These are phyloP conservation scores for Dendrobium chrysotoxum DNA, from an alignment of 106 monocot species.

Conservation along the genomic window DNA sequence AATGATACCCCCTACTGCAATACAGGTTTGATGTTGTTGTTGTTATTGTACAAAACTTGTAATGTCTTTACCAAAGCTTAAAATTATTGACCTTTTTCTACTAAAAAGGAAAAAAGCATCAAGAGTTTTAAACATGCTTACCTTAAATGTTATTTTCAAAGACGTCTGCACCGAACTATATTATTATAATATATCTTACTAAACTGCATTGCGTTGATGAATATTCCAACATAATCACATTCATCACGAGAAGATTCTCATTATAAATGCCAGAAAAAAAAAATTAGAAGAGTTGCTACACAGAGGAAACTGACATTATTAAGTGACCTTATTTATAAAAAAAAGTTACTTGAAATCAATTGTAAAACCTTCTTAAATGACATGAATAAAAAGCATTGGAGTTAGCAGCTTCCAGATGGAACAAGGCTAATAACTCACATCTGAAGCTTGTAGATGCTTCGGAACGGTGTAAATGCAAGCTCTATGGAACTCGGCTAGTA, in stretches of 20 bases:
- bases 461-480: constrained; percentile 91
- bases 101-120: background rate
- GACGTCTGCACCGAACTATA: background rate
- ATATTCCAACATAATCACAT: background rate
- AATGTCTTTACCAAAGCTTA: background rate
- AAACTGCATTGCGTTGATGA: background rate
- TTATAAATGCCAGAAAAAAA: background rate
- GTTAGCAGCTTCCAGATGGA: background rate
- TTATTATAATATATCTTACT: background rate
- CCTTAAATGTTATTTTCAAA: background rate
- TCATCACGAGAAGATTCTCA: background rate
- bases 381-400: constrained; percentile 4
- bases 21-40: too few species aligned
- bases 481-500: constrained; percentile 85
- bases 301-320: background rate
- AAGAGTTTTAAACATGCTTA: background rate
- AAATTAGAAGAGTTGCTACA: background rate
- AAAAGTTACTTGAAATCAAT: background rate
- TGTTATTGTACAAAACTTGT: background rate
- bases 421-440: constrained; percentile 38
- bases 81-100: background rate
- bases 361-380: background rate
- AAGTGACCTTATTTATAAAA: background rate
- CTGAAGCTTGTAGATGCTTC: constrained; percentile 65
- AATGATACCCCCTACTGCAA: too few species aligned